Percentiles rank a stretch among this genome's conserved stretches.
Evolutionary conservation across 352 stramenopile species (phyloP).

Genomic region (Globisporangium abappressorium): DNA sequence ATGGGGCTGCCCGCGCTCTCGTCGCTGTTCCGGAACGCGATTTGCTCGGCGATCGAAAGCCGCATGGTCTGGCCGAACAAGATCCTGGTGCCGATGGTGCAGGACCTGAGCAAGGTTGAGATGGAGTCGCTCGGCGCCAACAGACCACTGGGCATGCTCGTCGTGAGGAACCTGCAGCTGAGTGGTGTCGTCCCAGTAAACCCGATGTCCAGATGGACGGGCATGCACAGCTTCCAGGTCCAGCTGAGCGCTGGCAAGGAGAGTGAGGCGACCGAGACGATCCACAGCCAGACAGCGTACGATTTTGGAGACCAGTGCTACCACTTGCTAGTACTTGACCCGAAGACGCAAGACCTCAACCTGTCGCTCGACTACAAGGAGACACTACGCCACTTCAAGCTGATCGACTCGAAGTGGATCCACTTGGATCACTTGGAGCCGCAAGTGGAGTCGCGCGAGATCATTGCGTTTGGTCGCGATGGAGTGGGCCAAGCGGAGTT

Average conservation of each 20-base stretch:
- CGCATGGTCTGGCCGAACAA: constrained; percentile 43
- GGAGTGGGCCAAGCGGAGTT: constrained; percentile 35
- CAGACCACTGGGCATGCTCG: constrained; percentile 39
- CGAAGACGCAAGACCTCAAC: constrained; percentile 41
- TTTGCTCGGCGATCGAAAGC: constrained; percentile 33
- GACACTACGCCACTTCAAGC: constrained; percentile 24
- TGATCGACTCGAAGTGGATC: constrained; percentile 48
- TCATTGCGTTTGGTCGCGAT: constrained; percentile 35
- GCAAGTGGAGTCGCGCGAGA: constrained; percentile 27
- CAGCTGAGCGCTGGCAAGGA: constrained; percentile 33
- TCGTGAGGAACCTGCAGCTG: constrained; percentile 31
- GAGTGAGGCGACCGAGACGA: constrained; percentile 21
- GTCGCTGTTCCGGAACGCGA: constrained; percentile 38
- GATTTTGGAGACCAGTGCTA: constrained; percentile 28
- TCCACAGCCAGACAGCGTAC: constrained; percentile 25
- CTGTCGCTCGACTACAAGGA: constrained; percentile 40
- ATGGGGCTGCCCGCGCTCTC: constrained; percentile 45
- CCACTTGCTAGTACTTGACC: constrained; percentile 35
- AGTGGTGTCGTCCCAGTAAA: constrained; percentile 26
- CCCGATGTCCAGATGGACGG: constrained; percentile 31
- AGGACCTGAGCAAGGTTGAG: constrained; percentile 45
- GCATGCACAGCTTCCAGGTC: constrained; percentile 31
- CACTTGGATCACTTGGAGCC: constrained; percentile 36
- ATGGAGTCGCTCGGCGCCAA: constrained; percentile 38
- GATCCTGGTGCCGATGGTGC: constrained; percentile 39